Evolutionary conservation across 2,329 filamentous ascomycete species (phyloP).

Genomic region (Torrubiella hemipterigena): DNA sequence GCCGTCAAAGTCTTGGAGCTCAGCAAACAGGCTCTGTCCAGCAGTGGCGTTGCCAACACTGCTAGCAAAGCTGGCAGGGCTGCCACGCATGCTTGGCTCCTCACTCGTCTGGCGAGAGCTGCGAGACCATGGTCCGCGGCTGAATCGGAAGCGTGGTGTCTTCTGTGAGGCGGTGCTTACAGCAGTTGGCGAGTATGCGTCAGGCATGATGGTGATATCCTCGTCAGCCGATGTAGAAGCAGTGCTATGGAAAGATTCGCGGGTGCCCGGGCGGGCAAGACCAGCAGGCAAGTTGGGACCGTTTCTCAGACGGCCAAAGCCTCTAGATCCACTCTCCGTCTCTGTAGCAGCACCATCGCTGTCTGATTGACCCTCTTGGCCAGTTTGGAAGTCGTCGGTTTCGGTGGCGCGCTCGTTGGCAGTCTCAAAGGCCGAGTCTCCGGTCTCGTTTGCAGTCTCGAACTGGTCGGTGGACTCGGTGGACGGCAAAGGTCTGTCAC

Average conservation of each 20-base stretch:
- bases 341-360: constrained; percentile 70
- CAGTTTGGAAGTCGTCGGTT: constrained; percentile 91
- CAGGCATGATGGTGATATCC: constrained; percentile 44
- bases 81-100: constrained; percentile 44
- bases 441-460: constrained; percentile 70
- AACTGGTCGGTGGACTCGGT: constrained; percentile 56
- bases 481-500: constrained; percentile 1
- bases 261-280: constrained; percentile 32
- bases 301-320: constrained; percentile 27
- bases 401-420: constrained; percentile 74
- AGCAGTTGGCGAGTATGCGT: constrained; percentile 50
- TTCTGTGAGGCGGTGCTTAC: constrained; percentile 47
- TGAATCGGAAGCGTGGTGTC: constrained; percentile 61
- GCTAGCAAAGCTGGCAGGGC: constrained; percentile 43
- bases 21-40: constrained; percentile 78
- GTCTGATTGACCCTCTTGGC: constrained; percentile 65
- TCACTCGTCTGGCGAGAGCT: constrained; percentile 51
- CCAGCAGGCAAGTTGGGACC: constrained; percentile 27
- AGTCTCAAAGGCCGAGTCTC: constrained; percentile 52
- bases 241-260: constrained; percentile 70
- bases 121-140: constrained; percentile 46
- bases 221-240: constrained; percentile 80
- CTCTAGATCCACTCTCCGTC: constrained; percentile 71
- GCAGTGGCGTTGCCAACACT: constrained; percentile 37
- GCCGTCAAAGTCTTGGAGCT: constrained; percentile 69